Base-by-base conservation (phyloP, 1,284 basidiomycete species). In the Pseudomicrostroma phylloplanum region DNA sequence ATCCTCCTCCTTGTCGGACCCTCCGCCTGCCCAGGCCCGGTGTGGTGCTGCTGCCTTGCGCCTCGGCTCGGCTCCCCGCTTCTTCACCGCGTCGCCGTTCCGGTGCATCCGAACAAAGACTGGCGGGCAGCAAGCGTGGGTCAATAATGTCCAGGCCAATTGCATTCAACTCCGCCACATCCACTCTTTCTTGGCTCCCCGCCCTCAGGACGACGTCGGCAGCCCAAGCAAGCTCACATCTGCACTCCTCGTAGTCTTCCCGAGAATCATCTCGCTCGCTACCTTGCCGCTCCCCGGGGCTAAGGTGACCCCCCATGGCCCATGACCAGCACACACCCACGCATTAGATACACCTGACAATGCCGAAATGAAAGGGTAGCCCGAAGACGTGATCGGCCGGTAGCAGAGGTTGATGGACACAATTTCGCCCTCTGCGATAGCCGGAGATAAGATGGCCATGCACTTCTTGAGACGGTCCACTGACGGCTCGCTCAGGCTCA, bases 401-500 rank as follows among this genome's bases (percentile, higher is more conserved):
- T 81, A 85, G 75, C 84, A 85, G 0, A 83, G 83, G 68, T 85
- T 84, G 60, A 81, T 80, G 8, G 79, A 77, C 43, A 79, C 73
- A 19, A 83, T 68, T 9, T 60, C 62, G 0, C 73, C 70, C 43
- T 79, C 79, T 0, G 74, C 78, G 1, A 78, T 75, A 17, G 78
- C 64, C 1, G 71, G 43, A 13, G 43, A 48, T 68, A 36, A 81
- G 69, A 57, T 83, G 80, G 8, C 81, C 72, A 1, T 82, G 82
- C 1, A 82, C 81, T 41, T 85, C 73, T 1, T 79, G 79, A 25
- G 74, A 71, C 7, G 82, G 80, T 70, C 84, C 82, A 15, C 72
- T 65, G 54, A 83, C 74, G 13, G 85, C 78, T 30, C 77, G 77
- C 6, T 74, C 65, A 53, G 83, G 82, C 11, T 81, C 78, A 1